Base-by-base conservation (phyloP, 208 protist genomes). In the Herpetomonas tarakana region DNA sequence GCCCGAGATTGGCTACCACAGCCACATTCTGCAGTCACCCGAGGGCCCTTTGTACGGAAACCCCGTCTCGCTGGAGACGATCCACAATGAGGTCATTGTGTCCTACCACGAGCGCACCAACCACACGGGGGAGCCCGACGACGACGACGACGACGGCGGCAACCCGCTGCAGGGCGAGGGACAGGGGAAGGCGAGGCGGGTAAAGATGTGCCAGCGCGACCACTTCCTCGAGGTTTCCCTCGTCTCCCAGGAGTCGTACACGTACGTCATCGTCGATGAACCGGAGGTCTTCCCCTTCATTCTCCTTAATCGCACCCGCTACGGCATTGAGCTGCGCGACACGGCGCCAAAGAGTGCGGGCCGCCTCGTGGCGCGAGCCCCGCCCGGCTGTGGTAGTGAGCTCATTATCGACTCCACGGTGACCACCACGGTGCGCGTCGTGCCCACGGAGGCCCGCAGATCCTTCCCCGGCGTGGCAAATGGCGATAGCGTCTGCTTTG, bases 201-300 rank as follows among this genome's bases (percentile, higher is more conserved):
- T 14, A 2, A 44, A 61, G 28, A 45, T 66, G 35, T 45, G 30
- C 16, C 50, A 76, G 2, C 55, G 71, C 0, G 83, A 89, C 56
- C 69, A 75, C 21, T 82, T 84, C 39, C 52, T 91, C 24, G 86
- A 96, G 24, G 78, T 86, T 21, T 85, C 82, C 2, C 62, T 96
- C 16, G 70, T 81, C 12, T 67, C 74, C 19, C 62, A 74, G 3
- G 83, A 73, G 19, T 64, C 86, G 41, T 92, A 92, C 74, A 96
- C 90, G 2, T 96, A 86, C 65, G 68, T 96, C 0, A 78, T 85
- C 14, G 28, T 96, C 24, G 82, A 93, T 61, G 71, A 77, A 38
- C 73, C 77, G n/a, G 53, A 22, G 46, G 68, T 77, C 11, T 54
- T 67, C 29, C 85, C 90, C n/a, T 91, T 77, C 60, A 56, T 92